phyloP scores from a whole-genome alignment of 2,329 filamentous ascomycete species.

The Aspergillus pseudoterreus region DNA sequence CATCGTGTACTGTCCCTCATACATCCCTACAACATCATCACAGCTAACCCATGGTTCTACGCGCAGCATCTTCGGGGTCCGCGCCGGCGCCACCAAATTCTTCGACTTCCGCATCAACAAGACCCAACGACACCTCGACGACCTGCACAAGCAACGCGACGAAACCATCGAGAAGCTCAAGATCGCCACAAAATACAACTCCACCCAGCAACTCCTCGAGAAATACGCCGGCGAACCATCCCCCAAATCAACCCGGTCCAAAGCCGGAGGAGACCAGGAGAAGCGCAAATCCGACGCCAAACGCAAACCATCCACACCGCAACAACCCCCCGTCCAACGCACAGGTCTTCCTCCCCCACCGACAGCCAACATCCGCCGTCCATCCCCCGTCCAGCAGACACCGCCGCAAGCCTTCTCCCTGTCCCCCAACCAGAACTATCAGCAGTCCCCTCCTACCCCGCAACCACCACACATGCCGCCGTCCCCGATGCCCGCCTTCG shows the following conservation, averaged over 20 bases:
- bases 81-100: constrained; percentile 63
- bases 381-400: constrained; percentile 11
- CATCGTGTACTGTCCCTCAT: constrained; percentile 54
- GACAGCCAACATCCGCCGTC: constrained; percentile 59
- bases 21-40: not conserved
- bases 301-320: constrained; percentile 14
- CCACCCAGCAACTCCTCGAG: constrained; percentile 84
- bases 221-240: constrained; percentile 75
- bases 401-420: not conserved
- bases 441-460: constrained; percentile 18
- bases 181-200: constrained; percentile 91
- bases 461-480: constrained; percentile 9
- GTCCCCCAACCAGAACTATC: constrained; percentile 27
- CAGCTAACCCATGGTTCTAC: not conserved
- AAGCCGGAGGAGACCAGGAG: constrained; percentile 18
- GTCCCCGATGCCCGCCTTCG: constrained; percentile 18
- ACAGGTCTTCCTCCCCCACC: constrained; percentile 59
- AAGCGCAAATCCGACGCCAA: constrained; percentile 20
- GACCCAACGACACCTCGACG: constrained; percentile 66
- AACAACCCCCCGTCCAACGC: constrained; percentile 36
- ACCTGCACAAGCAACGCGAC: constrained; percentile 72
- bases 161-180: constrained; percentile 93
- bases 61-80: constrained; percentile 71
- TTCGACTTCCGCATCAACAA: constrained; percentile 78
- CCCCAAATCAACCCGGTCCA: constrained; percentile 31